phyloP scores from a whole-genome alignment of 2,329 filamentous ascomycete genomes.

The Talaromyces piceae region DNA sequence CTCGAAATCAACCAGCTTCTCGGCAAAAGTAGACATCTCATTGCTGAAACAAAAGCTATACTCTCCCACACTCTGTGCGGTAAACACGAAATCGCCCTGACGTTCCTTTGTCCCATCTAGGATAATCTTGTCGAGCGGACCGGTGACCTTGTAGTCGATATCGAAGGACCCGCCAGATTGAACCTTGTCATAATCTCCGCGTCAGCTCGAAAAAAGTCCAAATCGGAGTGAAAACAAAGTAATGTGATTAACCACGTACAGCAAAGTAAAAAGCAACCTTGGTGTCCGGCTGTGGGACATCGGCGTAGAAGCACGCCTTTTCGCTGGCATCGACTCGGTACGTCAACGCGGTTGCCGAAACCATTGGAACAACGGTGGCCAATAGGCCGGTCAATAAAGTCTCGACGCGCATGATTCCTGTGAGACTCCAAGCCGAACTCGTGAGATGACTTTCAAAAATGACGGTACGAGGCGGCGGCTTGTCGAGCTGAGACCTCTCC shows the following conservation, averaged over 20 bases:
- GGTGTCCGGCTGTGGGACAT: constrained; percentile 66
- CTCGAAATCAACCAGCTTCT: constrained; percentile 97
- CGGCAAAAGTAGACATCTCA: constrained; percentile 93
- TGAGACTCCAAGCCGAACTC: neutral
- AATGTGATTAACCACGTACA: constrained; percentile 49
- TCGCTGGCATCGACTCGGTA: constrained; percentile 88
- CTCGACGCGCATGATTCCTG: constrained; percentile 55
- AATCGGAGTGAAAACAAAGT: neutral
- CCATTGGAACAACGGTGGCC: constrained; percentile 62
- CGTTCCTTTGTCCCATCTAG: constrained; percentile 83
- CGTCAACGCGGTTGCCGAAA: constrained; percentile 82
- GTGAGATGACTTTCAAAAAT: neutral
- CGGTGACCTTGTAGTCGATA: constrained; percentile 83
- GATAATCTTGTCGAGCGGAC: constrained; percentile 72
- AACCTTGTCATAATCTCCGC: constrained; percentile 50
- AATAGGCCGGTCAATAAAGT: constrained; percentile 59
- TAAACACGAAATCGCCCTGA: constrained; percentile 97
- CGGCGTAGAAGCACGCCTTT: constrained; percentile 89
- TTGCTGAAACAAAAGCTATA: constrained; percentile 99
- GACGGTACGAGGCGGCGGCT: neutral
- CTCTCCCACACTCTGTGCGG: constrained; percentile 76
- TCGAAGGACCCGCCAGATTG: constrained; percentile 98
- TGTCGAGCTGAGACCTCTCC: constrained; percentile 12
- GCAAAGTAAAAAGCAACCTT: constrained; percentile 99
- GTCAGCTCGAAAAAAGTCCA: neutral